Base-by-base conservation (phyloP, 805 yeast genomes). In the Monosporozyma yasuniensis region DNA sequence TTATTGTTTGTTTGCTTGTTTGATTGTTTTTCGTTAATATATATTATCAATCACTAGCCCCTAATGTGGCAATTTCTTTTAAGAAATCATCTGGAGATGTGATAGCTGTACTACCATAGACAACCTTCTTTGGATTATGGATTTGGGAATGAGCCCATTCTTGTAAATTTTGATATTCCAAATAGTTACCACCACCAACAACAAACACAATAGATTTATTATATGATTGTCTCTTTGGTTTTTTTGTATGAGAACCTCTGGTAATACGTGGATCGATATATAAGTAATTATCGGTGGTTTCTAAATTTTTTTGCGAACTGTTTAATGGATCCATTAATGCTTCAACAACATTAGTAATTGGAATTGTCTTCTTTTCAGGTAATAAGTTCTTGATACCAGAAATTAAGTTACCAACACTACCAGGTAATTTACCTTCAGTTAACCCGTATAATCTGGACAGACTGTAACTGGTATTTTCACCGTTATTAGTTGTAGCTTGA, bases 121-220 rank as follows among this genome's bases (percentile, higher is more conserved):
- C 78, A 30, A 93, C 85, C 34, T 72, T 72, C 62, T 79, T 84
- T 14, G 68, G 64, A 42, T 63, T 66, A 46, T 70, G 73, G 44
- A 69, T 61, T 46, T 64, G 69, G 4, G 71, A 64, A 43, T 71
- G 65, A 0, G 80, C 79, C 95, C 96, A 90, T 66, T 90, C 96
- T 66, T 87, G 95, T 61, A 93, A 76, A 61, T 91, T 91, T 52
- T 90, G 95, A 64, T 91, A 93, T 70, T 93, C 99, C 54, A 87
- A 71, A 64, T 89, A 93, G 67, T 87, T 90, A 45, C 98, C 98
- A 34, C 99, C 99, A 23, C 99, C 99, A 50, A 93, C 90, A 47
- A 90, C 87, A 66, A 93, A 93, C 19, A 93, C 96, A 46, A 87
- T 71, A 1, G 95, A 80, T 56, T 88, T 93, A 52, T 80, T 81